phyloP scores from a whole-genome alignment of 2,329 filamentous ascomycete genomes.

The Botrytis porri region DNA sequence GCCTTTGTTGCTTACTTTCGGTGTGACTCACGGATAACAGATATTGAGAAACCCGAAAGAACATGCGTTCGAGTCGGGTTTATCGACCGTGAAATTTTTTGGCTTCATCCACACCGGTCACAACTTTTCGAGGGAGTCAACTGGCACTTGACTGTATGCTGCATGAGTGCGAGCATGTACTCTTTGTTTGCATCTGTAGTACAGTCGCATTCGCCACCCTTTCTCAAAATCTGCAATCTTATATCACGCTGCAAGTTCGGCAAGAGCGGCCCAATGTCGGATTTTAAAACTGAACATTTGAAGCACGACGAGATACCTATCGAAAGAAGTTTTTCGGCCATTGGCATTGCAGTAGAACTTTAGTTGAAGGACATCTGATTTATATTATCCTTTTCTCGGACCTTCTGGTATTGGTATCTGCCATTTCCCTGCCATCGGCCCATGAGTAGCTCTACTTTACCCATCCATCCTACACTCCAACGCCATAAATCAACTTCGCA shows the following conservation, averaged over 20 bases:
- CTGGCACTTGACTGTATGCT: not conserved
- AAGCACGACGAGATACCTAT: not conserved
- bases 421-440: not conserved
- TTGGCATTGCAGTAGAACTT: not conserved
- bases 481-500: slow-evolving; percentile 2
- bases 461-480: not conserved
- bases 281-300: not conserved
- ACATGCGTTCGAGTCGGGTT: not conserved
- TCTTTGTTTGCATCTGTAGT: not conserved
- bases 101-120: not conserved
- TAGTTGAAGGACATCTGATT: not conserved
- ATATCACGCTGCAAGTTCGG: slow-evolving; percentile 3
- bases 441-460: slow-evolving; percentile 16
- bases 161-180: not conserved
- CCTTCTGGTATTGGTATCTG: not conserved
- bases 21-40: not conserved
- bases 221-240: not conserved
- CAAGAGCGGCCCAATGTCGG: not conserved
- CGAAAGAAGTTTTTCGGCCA: not conserved
- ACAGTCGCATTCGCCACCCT: not conserved
- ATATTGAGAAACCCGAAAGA: not conserved
- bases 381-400: not conserved
- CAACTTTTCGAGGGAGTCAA: not conserved
- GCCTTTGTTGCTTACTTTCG: not conserved
- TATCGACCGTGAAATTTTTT: not conserved